These are phyloP conservation scores for Phytophthora sp. DNA, from an alignment of 352 stramenopile species.

Conservation along the genomic window DNA sequence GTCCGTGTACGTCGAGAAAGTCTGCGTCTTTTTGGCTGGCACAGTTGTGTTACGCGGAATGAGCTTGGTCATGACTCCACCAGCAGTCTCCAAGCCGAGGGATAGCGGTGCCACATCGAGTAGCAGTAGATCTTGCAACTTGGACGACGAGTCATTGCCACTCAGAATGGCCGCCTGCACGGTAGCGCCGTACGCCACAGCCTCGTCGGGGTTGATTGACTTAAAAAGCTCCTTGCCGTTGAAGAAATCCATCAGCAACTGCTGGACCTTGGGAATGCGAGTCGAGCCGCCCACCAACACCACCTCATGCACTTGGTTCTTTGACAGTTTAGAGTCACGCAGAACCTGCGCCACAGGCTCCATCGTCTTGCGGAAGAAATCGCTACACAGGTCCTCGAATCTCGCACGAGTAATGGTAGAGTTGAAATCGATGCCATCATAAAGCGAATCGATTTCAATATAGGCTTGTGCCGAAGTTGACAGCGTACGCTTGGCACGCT, in stretches of 20 bases:
- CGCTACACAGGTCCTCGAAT: constrained; percentile 89
- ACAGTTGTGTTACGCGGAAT: constrained; percentile 89
- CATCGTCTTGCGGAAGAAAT: constrained; percentile 93
- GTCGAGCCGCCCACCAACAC: constrained; percentile 84
- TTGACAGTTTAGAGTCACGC: constrained; percentile 86
- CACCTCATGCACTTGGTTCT: constrained; percentile 78
- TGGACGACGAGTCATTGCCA: constrained; percentile 68
- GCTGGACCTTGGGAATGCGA: constrained; percentile 73
- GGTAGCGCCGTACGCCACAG: constrained; percentile 79
- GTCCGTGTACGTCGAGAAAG: constrained; percentile 87
- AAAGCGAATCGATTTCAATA: constrained; percentile 95
- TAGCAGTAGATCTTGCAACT: constrained; percentile 84
- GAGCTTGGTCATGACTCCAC: constrained; percentile 87
- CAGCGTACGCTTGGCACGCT: constrained; percentile 95
- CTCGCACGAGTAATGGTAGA: constrained; percentile 91
- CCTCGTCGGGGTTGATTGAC: constrained; percentile 85
- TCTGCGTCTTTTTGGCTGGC: constrained; percentile 83
- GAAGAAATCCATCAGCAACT: constrained; percentile 60
- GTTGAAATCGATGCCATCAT: constrained; percentile 94
- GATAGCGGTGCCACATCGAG: constrained; percentile 89
- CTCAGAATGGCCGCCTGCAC: constrained; percentile 69
- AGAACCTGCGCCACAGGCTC: constrained; percentile 88
- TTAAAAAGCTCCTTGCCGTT: constrained; percentile 71
- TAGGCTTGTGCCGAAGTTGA: constrained; percentile 94
- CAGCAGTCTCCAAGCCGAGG: constrained; percentile 84